Percentiles rank a stretch among this genome's conserved stretches.
These are phyloP conservation scores for Sarocladium oryzae DNA, from an alignment of 2,329 filamentous ascomycete genomes.

Conservation along the genomic window DNA sequence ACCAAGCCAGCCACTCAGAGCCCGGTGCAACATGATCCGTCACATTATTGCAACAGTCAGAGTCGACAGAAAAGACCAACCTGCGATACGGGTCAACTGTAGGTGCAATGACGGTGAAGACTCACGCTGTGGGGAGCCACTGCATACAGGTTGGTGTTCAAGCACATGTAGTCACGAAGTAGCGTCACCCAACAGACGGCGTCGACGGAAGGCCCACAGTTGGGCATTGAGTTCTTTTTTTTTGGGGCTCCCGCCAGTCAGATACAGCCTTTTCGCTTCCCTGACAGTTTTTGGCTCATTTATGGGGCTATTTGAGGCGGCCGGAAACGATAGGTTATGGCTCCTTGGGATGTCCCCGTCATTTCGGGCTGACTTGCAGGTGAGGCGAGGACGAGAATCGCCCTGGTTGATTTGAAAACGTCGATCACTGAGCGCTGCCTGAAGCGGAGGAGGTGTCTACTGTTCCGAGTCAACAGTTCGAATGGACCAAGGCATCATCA, in stretches of 20 bases:
- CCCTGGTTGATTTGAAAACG: not conserved
- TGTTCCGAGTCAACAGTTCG: not conserved
- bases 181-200: not conserved
- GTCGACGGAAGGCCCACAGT: not conserved
- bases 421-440: not conserved
- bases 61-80: too few species aligned
- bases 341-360: conserved; percentile 1
- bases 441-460: not conserved
- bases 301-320: not conserved
- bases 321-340: not conserved
- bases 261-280: not conserved
- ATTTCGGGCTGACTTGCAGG: conserved; percentile 5
- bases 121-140: too few species aligned
- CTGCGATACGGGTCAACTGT: too few species aligned
- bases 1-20: not conserved
- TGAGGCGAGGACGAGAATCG: not conserved
- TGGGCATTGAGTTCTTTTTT: conserved; percentile 2
- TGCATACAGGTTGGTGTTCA: too few species aligned
- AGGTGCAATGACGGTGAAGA: too few species aligned
- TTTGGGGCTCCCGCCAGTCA: not conserved
- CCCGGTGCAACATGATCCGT: not conserved
- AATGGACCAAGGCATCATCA: not conserved
- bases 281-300: not conserved
- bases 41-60: too few species aligned
- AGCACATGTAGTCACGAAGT: too few species aligned